These are phyloP conservation scores for Calendula officinalis DNA, from an alignment of 129 eudicot genomes.

Conservation along the genomic window DNA sequence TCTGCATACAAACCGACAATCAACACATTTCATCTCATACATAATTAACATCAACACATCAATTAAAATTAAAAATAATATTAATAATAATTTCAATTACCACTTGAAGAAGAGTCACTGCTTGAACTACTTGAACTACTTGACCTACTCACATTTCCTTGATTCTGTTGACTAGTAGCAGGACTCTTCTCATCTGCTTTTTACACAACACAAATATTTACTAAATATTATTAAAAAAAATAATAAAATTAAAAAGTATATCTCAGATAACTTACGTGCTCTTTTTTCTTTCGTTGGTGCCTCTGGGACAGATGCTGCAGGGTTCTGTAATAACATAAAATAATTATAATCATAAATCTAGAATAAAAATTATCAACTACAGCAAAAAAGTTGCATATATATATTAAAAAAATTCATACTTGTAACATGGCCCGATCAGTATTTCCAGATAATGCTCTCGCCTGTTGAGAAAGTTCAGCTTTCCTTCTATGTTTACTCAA, in stretches of 20 bases:
- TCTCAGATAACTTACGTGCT: constrained; percentile 39
- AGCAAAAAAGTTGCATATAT: background rate
- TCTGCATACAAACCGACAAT: constrained; percentile 37
- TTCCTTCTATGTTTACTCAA: constrained; percentile 82
- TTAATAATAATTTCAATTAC: constrained; percentile 37
- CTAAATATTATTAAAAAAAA: constrained; percentile 8
- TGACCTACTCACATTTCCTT: constrained; percentile 61
- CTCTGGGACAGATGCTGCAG: constrained; percentile 28
- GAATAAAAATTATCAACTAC: background rate
- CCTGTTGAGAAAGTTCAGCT: constrained; percentile 75
- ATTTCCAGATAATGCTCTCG: constrained; percentile 47
- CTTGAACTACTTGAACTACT: constrained; percentile 97
- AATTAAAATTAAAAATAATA: background rate
- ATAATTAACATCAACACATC: background rate
- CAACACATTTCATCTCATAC: background rate
- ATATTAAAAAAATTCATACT: background rate
- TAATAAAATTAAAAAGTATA: background rate
- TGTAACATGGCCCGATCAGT: constrained; percentile 36
- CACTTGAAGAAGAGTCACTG: constrained; percentile 89
- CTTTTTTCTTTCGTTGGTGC: constrained; percentile 39
- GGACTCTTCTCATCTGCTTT: constrained; percentile 43
- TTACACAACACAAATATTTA: background rate
- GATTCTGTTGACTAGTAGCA: constrained; percentile 38
- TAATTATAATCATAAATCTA: constrained; percentile 15
- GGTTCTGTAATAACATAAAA: constrained; percentile 48